A percentile compares a stretch with the other conserved stretches of the same genome.
These are phyloP conservation scores for Penicillium sclerotigenum DNA, from an alignment of 2,329 filamentous ascomycete genomes.

Conservation along the genomic window DNA sequence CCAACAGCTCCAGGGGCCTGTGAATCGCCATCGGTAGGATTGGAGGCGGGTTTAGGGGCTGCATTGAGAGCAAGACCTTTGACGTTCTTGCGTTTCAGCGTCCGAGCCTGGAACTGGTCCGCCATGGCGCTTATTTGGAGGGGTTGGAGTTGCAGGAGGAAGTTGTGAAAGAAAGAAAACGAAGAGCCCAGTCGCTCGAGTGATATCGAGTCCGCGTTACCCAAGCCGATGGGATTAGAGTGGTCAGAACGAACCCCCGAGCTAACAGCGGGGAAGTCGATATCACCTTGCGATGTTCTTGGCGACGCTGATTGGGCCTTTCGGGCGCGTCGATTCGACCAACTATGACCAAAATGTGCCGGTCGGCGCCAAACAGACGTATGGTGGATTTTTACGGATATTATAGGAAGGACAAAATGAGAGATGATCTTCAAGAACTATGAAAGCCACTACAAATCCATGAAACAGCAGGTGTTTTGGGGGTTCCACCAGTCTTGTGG, in stretches of 20 bases:
- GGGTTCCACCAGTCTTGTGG: conserved; percentile 20
- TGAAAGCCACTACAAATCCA: conserved; percentile 6
- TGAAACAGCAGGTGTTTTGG: conserved; percentile 22
- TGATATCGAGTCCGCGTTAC: conserved; percentile 1
- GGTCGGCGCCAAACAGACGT: conserved; percentile 20
- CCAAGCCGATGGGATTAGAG: conserved; percentile 16
- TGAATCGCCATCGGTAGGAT: conserved; percentile 69
- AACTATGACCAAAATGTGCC: conserved; percentile 15
- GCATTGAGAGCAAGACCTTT: conserved; percentile 89
- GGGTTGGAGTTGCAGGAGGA: neutral
- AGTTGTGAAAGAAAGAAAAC: conserved; percentile 3
- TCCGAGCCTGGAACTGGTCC: conserved; percentile 63
- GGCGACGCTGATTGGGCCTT: conserved; percentile 28
- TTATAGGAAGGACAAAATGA: neutral
- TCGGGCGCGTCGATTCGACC: conserved; percentile 24
- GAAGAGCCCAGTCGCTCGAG: neutral
- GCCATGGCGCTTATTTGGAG: conserved; percentile 45
- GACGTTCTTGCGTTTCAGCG: conserved; percentile 98
- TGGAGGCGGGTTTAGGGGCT: conserved; percentile 64
- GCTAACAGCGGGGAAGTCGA: conserved; percentile 28
- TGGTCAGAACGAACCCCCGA: conserved; percentile 20
- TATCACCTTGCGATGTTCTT: conserved; percentile 28
- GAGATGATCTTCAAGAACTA: conserved; percentile 5
- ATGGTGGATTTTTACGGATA: neutral
- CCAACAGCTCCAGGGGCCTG: conserved; percentile 59